Evolutionary conservation across 2,329 filamentous ascomycete species (phyloP).

Genomic region (Beauveria rudraprayagi): DNA sequence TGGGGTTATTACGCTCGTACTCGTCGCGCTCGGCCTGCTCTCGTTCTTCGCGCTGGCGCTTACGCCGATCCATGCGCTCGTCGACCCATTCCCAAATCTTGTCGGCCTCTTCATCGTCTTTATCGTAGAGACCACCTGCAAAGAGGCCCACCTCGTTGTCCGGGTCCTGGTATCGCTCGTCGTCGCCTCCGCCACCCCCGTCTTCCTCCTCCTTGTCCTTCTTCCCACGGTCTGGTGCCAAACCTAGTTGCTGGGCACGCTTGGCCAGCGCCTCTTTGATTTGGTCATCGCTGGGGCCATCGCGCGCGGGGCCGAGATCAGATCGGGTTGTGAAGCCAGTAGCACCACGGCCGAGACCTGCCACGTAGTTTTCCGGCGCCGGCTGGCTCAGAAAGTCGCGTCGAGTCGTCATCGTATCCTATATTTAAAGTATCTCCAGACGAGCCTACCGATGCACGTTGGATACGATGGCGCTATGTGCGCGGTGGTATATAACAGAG

Average conservation of each 20-base stretch:
- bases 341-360: slow-evolving; percentile 92
- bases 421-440: not conserved
- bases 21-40: slow-evolving; percentile 87
- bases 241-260: slow-evolving; percentile 75
- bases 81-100: slow-evolving; percentile 93
- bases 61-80: slow-evolving; percentile 92
- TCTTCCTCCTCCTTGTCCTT: slow-evolving; percentile 59
- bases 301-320: slow-evolving; percentile 87
- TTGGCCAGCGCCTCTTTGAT: slow-evolving; percentile 97
- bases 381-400: slow-evolving; percentile 83
- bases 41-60: slow-evolving; percentile 86
- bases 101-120: slow-evolving; percentile 96
- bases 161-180: slow-evolving; percentile 85
- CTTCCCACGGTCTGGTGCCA: slow-evolving; percentile 59
- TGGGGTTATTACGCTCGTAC: slow-evolving; percentile 95
- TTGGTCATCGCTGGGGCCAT: slow-evolving; percentile 94
- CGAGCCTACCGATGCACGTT: not conserved
- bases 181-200: slow-evolving; percentile 66
- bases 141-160: slow-evolving; percentile 97
- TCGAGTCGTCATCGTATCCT: slow-evolving; percentile 48
- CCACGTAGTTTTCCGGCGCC: slow-evolving; percentile 82
- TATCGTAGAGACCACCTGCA: slow-evolving; percentile 89
- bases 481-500: not conserved
- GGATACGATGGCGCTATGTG: not conserved
- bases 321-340: slow-evolving; percentile 97